phyloP scores from a whole-genome alignment of 495 filamentous ascomycete species.

The Amphirosellinia nigrospora region DNA sequence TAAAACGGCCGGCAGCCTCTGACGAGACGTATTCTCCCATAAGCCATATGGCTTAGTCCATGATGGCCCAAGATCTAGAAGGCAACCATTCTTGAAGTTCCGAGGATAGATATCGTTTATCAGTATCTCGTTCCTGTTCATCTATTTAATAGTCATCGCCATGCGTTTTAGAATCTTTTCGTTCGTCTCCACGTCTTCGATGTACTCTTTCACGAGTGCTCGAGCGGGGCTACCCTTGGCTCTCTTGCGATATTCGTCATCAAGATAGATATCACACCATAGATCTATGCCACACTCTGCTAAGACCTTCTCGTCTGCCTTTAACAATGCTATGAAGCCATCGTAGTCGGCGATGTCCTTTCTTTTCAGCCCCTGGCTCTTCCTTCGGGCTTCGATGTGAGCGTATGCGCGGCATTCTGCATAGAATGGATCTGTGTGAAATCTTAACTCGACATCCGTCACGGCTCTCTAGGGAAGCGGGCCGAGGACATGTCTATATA shows the following conservation, averaged over 20 bases:
- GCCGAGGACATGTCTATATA: neutral
- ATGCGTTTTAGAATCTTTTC: neutral
- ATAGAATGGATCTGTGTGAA: constrained; percentile 8
- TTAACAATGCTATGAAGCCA: neutral
- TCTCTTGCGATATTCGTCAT: constrained; percentile 1
- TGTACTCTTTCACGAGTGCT: constrained; percentile 13
- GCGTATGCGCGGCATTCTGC: constrained; percentile 8
- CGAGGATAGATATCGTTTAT: neutral
- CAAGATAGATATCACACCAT: constrained; percentile 3
- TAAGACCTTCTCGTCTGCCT: neutral
- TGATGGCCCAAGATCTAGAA: neutral
- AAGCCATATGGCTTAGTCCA: constrained; percentile 13
- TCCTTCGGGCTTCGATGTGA: neutral
- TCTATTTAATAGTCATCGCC: neutral
- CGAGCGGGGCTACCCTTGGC: neutral
- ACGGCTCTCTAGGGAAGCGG: neutral
- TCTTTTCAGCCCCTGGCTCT: neutral
- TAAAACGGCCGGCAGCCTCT: neutral
- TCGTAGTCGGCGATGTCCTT: neutral
- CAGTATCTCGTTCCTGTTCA: constrained; percentile 7
- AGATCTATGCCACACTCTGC: constrained; percentile 6
- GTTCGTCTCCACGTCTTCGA: constrained; percentile 3
- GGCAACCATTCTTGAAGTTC: constrained; percentile 9
- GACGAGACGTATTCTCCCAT: neutral
- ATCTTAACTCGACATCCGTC: neutral